Conservation (phyloP, 257 asterid species). For the Marsdenia floribunda region DNA sequence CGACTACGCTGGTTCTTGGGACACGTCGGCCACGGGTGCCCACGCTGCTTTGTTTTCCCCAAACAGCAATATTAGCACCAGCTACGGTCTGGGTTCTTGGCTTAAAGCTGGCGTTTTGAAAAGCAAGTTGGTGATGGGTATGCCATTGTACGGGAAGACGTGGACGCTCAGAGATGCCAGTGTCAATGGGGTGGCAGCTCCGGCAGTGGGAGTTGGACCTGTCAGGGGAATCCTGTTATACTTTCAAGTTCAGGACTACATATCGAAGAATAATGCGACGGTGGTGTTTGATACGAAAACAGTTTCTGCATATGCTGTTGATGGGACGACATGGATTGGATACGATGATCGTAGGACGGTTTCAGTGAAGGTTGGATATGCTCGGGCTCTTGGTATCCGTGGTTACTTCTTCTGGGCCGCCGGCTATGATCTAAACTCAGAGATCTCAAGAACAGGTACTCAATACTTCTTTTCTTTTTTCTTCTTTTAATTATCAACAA, state of each 20-base stretch:
- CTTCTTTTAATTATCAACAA: not conserved
- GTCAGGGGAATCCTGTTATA: slow-evolving; percentile 47
- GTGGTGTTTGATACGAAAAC: slow-evolving; percentile 47
- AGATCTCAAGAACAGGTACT: slow-evolving; percentile 55
- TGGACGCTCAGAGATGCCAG: slow-evolving; percentile 58
- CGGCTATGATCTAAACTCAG: slow-evolving; percentile 50
- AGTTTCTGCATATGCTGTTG: slow-evolving; percentile 59
- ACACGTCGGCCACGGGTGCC: slow-evolving; percentile 53
- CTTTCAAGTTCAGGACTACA: slow-evolving; percentile 51
- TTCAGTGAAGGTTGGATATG: slow-evolving; percentile 38
- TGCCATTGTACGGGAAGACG: slow-evolving; percentile 71
- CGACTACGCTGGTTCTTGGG: slow-evolving; percentile 73
- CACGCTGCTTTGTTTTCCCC: slow-evolving; percentile 65
- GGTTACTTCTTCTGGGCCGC: slow-evolving; percentile 88
- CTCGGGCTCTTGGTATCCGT: slow-evolving; percentile 41
- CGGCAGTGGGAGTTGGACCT: slow-evolving; percentile 66
- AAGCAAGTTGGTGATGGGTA: slow-evolving; percentile 63
- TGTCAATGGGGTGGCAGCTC: slow-evolving; percentile 48
- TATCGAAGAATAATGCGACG: slow-evolving; percentile 40
- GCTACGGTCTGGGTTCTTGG: slow-evolving; percentile 67
- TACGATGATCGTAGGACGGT: slow-evolving; percentile 53
- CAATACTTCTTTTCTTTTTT: not conserved
- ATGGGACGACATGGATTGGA: slow-evolving; percentile 66
- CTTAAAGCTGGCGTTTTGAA: slow-evolving; percentile 48
- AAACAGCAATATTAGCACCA: slow-evolving; percentile 52